Base-by-base conservation (phyloP, 768 basidiomycete genomes). In the Pholiota microspora region DNA sequence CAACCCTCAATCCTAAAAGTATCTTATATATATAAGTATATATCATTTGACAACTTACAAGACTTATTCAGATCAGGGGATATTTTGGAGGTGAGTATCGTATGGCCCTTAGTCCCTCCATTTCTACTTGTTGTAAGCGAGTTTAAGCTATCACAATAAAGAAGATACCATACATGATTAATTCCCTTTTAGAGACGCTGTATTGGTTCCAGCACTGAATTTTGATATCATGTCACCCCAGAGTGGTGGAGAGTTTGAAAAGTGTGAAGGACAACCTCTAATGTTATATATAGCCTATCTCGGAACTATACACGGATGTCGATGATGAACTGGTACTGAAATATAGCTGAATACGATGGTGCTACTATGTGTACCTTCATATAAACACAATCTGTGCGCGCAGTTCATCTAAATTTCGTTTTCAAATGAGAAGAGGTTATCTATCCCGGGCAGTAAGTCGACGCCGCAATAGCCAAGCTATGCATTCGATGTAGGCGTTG, bases 61-160 rank as follows among this genome's bases (percentile, higher is more conserved):
- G 32, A n/a, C 38, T 44, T 29, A 35, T 50, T 31, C 28, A 31
- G 34, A 51, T 51, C 45, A 56, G 36, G 47, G 38, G 53, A 31
- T 47, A 25, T 23, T 4, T 32, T 49, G 23, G 36, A 15, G 46
- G 18, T n/a, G 18, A 23, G 16, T 24, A 31, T 46, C 42, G 32
- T 18, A 27, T 40, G 44, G 32, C 16, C 24, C 21, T n/a, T 16
- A 29, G 13, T 32, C 42, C 27, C 51, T 53, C 54, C 58, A 59
- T 59, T 59, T 44, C 45, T n/a, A n/a, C n/a, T 49, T 46, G 55
- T 27, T 51, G 21, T 54, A 54, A 59, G 49, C 49, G 56, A 57
- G 6, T 18, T n/a, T 15, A 25, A 27, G 49, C 12, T 34, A 21
- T 29, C 4, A 52, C 50, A 51, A 51, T 31, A 32, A 23, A 23